Base-by-base conservation (phyloP, 2,329 filamentous ascomycete species). In the Beauveria sp. region DNA sequence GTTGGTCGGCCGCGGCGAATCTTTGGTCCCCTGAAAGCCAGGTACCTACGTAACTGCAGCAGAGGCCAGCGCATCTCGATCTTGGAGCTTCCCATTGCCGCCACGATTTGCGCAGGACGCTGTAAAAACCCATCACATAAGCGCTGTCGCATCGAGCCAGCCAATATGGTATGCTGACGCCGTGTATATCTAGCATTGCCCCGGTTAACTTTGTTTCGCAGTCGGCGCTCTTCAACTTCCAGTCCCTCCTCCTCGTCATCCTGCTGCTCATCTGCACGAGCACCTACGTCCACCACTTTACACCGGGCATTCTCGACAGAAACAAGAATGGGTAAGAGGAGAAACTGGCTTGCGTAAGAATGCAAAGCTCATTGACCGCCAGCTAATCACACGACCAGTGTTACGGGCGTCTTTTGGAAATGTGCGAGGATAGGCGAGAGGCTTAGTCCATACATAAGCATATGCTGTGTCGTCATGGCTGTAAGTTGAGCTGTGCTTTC, bases 201-300 rank as follows among this genome's bases (percentile, higher is more conserved):
- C 48, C n/a, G 12, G 18, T 16, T 18, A 62, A 62, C 34, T 0
- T 42, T 5, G 22, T 45, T 42, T 40, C 59, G 24, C 71, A 97
- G 95, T 90, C 95, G 63, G 95, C 95, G 61, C 88, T 99, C 71
- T 97, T 99, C 87, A 98, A 98, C 79, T 98, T 99, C 81, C 92
- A 97, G 77, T 96, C 92, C 63, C 89, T 98, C 68, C 85, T 99
- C 69, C 86, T 98, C 69, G 93, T 97, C 67, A 87, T 99, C 70
- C 87, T 99, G 57, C 88, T 99, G 68, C 86, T 96, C 68, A 96
- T 98, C 72, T 99, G 95, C 83, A 97, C 95, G 62, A 93, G 90
- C 76, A 87, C 95, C 65, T 98, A 99, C 77, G 84, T 92, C 62
- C 95, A 98, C 80, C 89, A 90, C 69, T 86, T 96, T 66, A 90